Percentiles rank a stretch among this genome's conserved stretches.
These are phyloP conservation scores for Xylaria sp. DNA, from an alignment of 2,329 filamentous ascomycete genomes.

Conservation along the genomic window DNA sequence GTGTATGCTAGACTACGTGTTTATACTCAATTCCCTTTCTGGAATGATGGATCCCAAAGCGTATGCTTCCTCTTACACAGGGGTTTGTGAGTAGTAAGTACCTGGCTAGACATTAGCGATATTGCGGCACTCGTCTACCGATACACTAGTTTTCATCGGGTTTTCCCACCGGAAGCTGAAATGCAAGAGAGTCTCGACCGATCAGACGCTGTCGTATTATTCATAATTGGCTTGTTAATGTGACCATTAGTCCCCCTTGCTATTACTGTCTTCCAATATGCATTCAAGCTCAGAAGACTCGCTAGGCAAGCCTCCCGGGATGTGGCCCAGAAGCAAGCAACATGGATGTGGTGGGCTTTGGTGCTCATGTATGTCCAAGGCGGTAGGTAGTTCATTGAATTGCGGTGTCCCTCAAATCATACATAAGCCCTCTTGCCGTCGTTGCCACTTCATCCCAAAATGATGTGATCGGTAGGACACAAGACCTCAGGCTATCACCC, in stretches of 20 bases:
- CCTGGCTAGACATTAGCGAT: constrained; percentile 8
- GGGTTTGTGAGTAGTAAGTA: neutral
- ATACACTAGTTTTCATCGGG: neutral
- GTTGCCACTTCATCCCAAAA: constrained; percentile 19
- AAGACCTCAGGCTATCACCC: neutral
- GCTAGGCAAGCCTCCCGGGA: constrained; percentile 14
- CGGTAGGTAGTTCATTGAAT: neutral
- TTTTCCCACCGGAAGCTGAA: constrained; percentile 34
- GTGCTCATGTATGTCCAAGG: neutral
- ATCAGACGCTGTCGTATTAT: constrained; percentile 25
- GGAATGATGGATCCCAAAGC: constrained; percentile 18
- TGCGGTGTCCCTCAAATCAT: constrained; percentile 5
- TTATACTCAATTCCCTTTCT: constrained; percentile 10
- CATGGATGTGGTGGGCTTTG: constrained; percentile 9
- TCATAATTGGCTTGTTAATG: constrained; percentile 7
- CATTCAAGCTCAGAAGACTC: constrained; percentile 1
- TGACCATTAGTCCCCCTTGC: constrained; percentile 5
- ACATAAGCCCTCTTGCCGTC: constrained; percentile 32
- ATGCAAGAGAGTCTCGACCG: constrained; percentile 29
- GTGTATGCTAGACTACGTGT: neutral
- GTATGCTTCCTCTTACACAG: constrained; percentile 3
- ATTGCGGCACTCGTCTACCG: constrained; percentile 6
- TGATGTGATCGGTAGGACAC: constrained; percentile 28
- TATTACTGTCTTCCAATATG: constrained; percentile 21
- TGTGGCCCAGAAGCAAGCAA: constrained; percentile 19